A percentile compares a stretch with the other conserved stretches of the same genome.
These are phyloP conservation scores for Dysphania ambrosioides DNA, from an alignment of 148 eudicot genomes.

Conservation along the genomic window DNA sequence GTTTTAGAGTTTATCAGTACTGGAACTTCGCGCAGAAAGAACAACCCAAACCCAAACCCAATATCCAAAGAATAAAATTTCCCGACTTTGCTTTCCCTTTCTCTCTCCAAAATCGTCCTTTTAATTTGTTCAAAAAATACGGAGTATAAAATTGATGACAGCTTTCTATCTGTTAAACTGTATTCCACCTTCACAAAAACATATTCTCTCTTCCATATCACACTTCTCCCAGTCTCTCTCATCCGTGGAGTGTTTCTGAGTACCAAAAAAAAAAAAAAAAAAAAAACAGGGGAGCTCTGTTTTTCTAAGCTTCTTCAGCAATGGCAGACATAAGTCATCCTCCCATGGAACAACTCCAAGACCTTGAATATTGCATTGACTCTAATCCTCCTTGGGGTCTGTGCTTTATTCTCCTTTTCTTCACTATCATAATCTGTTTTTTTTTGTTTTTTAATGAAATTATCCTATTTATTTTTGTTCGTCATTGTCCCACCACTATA, in stretches of 20 bases:
- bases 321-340: conserved; percentile 86
- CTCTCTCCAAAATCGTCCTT: conserved; percentile 13
- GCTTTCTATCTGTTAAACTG: conserved; percentile 26
- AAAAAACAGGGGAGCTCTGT: conserved; percentile 18
- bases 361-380: conserved; percentile 98
- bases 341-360: conserved; percentile 99
- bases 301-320: conserved; percentile 29
- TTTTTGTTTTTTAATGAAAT: conserved; percentile 18
- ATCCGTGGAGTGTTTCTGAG: no score
- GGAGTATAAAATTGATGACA: no score
- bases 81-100: background rate
- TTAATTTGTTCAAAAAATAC: background rate
- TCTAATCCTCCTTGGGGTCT: conserved; percentile 97
- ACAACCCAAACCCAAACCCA: background rate
- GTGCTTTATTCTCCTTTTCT: background rate
- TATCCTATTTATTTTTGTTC: background rate
- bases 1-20: background rate
- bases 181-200: conserved; percentile 19
- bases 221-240: conserved; percentile 2
- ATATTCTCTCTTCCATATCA: conserved; percentile 21
- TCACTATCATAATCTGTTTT: background rate
- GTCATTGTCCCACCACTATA: conserved; percentile 29
- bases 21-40: conserved; percentile 18
- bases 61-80: conserved; percentile 16
- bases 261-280: background rate